phyloP scores from a whole-genome alignment of 345 rosid genomes.

The Salix udensis region DNA sequence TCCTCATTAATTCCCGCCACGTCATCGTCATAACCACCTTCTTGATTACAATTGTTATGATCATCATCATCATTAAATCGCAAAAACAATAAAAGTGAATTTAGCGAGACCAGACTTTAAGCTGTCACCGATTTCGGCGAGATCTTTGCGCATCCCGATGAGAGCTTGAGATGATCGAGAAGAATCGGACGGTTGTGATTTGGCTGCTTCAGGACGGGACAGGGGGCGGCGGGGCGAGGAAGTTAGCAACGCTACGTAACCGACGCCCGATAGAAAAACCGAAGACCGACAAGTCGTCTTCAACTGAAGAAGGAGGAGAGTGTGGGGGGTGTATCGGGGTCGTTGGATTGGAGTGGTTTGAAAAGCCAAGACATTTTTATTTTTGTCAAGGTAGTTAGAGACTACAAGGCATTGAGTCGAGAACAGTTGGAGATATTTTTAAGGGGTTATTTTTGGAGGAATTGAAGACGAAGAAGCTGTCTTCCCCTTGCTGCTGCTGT shows the following conservation, averaged over 20 bases:
- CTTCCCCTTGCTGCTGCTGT: no score
- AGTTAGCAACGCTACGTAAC: conserved; percentile 56
- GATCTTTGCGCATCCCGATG: conserved; percentile 59
- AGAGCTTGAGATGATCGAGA: conserved; percentile 31
- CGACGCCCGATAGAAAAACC: conserved; percentile 50
- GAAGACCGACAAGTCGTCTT: conserved; percentile 40
- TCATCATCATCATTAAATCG: conserved; percentile 28
- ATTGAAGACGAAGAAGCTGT: background rate
- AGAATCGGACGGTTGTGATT: background rate
- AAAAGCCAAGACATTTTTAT: conserved; percentile 57
- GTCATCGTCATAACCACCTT: conserved; percentile 18
- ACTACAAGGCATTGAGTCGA: background rate
- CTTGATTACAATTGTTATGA: conserved; percentile 7
- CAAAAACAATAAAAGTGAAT: conserved; percentile 49
- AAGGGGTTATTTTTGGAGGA: no score
- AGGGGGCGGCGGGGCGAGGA: conserved; percentile 49
- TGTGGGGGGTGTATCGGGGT: conserved; percentile 21
- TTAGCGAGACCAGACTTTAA: conserved; percentile 51
- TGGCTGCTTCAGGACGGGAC: no score
- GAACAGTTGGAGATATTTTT: no score
- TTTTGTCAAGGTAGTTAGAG: background rate
- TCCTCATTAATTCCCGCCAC: conserved; percentile 53
- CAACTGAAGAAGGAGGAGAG: conserved; percentile 10
- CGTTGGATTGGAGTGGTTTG: conserved; percentile 39
- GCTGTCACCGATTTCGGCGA: conserved; percentile 66